Base-by-base conservation (phyloP, 805 yeast genomes). In the Starmerella apicola region DNA sequence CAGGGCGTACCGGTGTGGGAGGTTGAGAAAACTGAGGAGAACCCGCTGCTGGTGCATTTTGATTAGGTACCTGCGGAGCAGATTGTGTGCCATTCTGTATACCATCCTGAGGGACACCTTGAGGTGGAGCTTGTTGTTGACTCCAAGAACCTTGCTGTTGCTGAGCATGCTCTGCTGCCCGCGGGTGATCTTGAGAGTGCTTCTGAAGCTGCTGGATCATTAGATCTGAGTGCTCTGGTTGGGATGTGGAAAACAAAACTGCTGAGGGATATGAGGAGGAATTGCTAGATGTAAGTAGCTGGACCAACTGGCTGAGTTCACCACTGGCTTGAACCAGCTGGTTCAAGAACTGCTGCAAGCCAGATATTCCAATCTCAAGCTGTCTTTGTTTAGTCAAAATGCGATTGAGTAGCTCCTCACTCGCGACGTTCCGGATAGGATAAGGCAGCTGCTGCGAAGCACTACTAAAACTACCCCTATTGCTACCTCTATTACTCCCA, bases 221-320 rank as follows among this genome's bases (percentile, higher is more conserved):
- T 5, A 20, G 24, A 16, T 34, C 24, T 5, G 23, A 17, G 29
- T 25, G 18, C 30, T 15, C 17, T 9, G 20, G 32, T 6, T n/a
- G 19, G 17, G 37, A 18, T 12, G 17, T 15, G n/a, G 30, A 27
- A 15, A 19, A 15, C 4, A 30, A 9, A 21, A 19, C 15, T n/a
- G 27, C 9, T 20, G 28, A n/a, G 8, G 13, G 28, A n/a, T 10
- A 15, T 13, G 18, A 26, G n/a, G 22, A 8, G 5, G n/a, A 16
- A n/a, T 26, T 26, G 18, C 44, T 27, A 15, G 34, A 27, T 4
- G 43, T 38, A 13, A 46, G 39, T 16, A 45, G 42, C 35, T 46
- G 48, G 20, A 44, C 45, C 2, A 43, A 37, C 22, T 35, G 28
- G 5, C 50, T 48, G 9, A 46, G 37, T 32, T 46, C 50, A n/a